phyloP scores from a whole-genome alignment of 305 asterid genomes.

The Withania somnifera region DNA sequence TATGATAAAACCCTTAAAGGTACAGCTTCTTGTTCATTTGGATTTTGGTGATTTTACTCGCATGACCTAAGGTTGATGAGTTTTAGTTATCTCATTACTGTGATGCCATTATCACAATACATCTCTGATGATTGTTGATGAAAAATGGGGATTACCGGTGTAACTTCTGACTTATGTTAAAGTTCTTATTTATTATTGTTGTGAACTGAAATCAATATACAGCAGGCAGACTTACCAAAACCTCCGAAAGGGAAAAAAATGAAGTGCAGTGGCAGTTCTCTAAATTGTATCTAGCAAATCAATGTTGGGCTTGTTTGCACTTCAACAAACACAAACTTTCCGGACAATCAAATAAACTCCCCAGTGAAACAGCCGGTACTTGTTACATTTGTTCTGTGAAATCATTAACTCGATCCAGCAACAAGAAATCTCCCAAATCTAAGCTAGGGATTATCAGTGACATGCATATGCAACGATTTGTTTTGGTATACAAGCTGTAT shows the following conservation, averaged over 20 bases:
- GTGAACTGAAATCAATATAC: neutral
- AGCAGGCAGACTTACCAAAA: neutral
- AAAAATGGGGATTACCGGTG: neutral
- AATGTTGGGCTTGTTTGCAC: neutral
- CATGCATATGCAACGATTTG: neutral
- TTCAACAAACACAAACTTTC: neutral
- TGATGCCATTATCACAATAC: neutral
- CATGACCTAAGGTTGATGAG: neutral
- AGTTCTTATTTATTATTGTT: neutral
- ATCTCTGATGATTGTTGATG: neutral
- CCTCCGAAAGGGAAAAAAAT: neutral
- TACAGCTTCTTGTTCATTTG: conserved; percentile 5
- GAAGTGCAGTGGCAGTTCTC: neutral
- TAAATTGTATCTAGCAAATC: neutral
- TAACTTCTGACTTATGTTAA: neutral
- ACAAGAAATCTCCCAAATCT: neutral
- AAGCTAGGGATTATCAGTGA: neutral
- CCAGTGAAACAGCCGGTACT: neutral
- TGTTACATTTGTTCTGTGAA: neutral
- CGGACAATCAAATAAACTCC: neutral
- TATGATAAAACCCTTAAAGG: conserved; percentile 41
- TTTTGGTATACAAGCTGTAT: neutral
- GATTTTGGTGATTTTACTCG: neutral
- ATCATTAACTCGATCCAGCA: neutral
- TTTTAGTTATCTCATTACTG: neutral